phyloP scores from a whole-genome alignment of 257 asterid species.

The Striga asiatica region DNA sequence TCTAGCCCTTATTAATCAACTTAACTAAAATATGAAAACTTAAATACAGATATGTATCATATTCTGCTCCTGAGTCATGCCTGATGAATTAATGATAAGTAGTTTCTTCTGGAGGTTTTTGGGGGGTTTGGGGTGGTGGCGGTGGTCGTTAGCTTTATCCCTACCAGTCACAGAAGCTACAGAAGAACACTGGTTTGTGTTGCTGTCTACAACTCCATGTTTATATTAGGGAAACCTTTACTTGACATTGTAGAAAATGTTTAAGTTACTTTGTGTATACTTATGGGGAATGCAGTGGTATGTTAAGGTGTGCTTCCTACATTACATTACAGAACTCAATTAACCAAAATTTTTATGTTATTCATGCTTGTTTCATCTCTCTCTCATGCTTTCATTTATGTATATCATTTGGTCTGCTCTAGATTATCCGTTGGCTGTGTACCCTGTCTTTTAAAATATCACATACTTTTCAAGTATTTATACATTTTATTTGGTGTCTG shows the following conservation, averaged over 20 bases:
- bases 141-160: background rate
- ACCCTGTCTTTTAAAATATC: background rate
- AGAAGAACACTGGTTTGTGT: background rate
- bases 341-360: background rate
- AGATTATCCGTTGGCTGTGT: background rate
- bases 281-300: slow-evolving; percentile 11
- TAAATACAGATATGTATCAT: too few species aligned
- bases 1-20: too few species aligned
- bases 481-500: slow-evolving; percentile 5
- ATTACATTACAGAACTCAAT: background rate
- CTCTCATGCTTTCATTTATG: background rate
- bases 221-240: background rate
- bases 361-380: slow-evolving; percentile 6
- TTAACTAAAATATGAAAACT: too few species aligned
- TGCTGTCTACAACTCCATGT: slow-evolving; percentile 1
- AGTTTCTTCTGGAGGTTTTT: background rate
- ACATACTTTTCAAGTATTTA: background rate
- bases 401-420: slow-evolving; percentile 8
- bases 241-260: background rate
- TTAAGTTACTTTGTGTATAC: slow-evolving; percentile 1
- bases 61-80: background rate
- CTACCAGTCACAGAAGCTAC: slow-evolving; percentile 1
- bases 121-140: background rate
- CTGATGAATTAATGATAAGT: background rate
- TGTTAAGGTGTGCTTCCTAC: background rate